phyloP scores from a whole-genome alignment of 768 basidiomycete genomes.

The Favolaschia claudopus region DNA sequence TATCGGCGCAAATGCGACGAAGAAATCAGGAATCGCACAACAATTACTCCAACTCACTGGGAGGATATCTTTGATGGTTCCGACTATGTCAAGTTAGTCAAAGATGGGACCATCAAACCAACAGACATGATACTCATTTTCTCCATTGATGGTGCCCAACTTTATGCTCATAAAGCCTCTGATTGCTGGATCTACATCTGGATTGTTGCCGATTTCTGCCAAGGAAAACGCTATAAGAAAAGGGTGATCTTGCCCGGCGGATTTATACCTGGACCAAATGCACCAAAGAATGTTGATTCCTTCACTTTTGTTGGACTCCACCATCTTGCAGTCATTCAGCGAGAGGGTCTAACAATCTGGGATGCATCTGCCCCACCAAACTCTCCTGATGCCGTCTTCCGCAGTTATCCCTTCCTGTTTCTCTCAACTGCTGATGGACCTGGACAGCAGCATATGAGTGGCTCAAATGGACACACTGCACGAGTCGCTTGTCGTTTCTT shows the following conservation, averaged over 20 bases:
- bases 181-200: slow-evolving; percentile 46
- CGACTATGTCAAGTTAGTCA: neutral
- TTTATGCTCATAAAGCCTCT: slow-evolving; percentile 44
- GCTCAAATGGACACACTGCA: slow-evolving; percentile 35
- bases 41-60: too few relatives aligned
- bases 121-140: slow-evolving; percentile 42
- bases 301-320: slow-evolving; percentile 43
- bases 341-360: slow-evolving; percentile 33
- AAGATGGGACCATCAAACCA: neutral
- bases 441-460: slow-evolving; percentile 31
- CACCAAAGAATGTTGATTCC: slow-evolving; percentile 44
- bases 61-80: slow-evolving; percentile 1
- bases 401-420: neutral
- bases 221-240: slow-evolving; percentile 41
- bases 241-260: slow-evolving; percentile 39
- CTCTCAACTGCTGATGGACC: slow-evolving; percentile 34
- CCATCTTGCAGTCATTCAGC: slow-evolving; percentile 40
- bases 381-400: neutral
- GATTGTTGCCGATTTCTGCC: slow-evolving; percentile 43
- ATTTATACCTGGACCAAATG: slow-evolving; percentile 45
- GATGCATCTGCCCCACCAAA: slow-evolving; percentile 28
- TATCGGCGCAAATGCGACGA: neutral
- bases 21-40: neutral
- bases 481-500: slow-evolving; percentile 30
- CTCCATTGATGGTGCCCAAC: slow-evolving; percentile 50